A percentile compares a stretch with the other conserved stretches of the same genome.
Evolutionary conservation across 768 basidiomycete species (phyloP).

Genomic region (Boletus coccyginus): DNA sequence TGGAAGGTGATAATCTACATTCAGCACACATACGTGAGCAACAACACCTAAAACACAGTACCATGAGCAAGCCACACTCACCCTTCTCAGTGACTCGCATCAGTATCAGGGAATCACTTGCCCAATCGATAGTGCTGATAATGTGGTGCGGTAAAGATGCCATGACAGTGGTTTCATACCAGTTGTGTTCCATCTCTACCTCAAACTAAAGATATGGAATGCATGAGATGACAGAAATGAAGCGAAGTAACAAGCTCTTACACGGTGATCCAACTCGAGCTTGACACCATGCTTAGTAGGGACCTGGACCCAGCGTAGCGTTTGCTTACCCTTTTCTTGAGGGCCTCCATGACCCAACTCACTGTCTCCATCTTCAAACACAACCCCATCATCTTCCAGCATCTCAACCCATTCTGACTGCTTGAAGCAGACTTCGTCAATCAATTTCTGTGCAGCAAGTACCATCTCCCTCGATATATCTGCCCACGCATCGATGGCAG

Average conservation of each 20-base stretch:
- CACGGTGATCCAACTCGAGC: conserved; percentile 64
- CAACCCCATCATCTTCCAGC: conserved; percentile 67
- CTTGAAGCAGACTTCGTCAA: conserved; percentile 67
- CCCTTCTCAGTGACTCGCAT: conserved; percentile 12
- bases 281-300: conserved; percentile 59
- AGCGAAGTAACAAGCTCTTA: conserved; percentile 5
- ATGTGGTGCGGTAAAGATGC: conserved; percentile 71
- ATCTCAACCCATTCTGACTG: conserved; percentile 71
- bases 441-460: conserved; percentile 51
- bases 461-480: conserved; percentile 57
- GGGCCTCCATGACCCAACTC: conserved; percentile 67
- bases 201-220: conserved; percentile 55
- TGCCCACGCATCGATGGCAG: conserved; percentile 53
- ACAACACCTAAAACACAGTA: background rate
- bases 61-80: conserved; percentile 10
- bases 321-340: conserved; percentile 61
- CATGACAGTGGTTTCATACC: conserved; percentile 91
- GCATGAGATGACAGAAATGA: background rate
- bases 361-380: conserved; percentile 81
- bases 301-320: conserved; percentile 76
- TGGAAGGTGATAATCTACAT: conserved; percentile 19
- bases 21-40: background rate
- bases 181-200: conserved; percentile 92
- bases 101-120: conserved; percentile 64
- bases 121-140: conserved; percentile 93